Conservation (phyloP, 495 filamentous ascomycete genomes). For the Aspergillus olivimuriae region DNA sequence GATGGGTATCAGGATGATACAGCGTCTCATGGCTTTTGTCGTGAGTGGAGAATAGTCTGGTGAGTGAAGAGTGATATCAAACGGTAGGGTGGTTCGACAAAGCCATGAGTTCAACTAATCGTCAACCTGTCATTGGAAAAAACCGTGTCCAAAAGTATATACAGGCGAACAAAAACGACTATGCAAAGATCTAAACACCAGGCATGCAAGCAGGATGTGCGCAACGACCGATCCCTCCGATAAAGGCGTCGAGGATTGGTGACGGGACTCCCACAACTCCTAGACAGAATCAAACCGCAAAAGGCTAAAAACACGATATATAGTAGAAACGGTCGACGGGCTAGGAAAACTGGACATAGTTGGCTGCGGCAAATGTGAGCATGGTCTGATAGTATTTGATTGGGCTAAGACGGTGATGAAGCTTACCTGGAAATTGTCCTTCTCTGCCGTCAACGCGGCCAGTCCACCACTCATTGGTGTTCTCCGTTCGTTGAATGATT, state of each 20-base stretch:
- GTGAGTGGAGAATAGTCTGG: no score
- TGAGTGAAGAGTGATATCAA: no score
- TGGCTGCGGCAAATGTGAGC: conserved; percentile 22
- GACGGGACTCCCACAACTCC: conserved; percentile 7
- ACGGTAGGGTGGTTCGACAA: no score
- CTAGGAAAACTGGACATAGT: conserved; percentile 43
- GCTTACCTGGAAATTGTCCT: conserved; percentile 92
- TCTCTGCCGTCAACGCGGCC: conserved; percentile 69
- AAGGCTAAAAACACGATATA: conserved; percentile 8
- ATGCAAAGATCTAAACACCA: background rate
- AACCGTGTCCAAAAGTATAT: conserved; percentile 13
- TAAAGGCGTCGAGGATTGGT: no score
- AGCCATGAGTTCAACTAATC: no score
- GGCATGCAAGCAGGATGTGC: no score
- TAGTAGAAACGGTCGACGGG: conserved; percentile 1
- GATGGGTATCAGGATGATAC: no score
- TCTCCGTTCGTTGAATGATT: conserved; percentile 69
- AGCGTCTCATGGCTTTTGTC: no score
- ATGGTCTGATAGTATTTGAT: conserved; percentile 6
- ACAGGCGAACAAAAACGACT: conserved; percentile 4
- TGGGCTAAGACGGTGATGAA: background rate
- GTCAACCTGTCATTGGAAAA: background rate
- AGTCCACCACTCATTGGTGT: conserved; percentile 96
- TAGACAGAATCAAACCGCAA: conserved; percentile 3
- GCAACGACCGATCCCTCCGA: no score